Base-by-base conservation (phyloP, 805 yeast genomes). In the Candida xiaguanensis region DNA sequence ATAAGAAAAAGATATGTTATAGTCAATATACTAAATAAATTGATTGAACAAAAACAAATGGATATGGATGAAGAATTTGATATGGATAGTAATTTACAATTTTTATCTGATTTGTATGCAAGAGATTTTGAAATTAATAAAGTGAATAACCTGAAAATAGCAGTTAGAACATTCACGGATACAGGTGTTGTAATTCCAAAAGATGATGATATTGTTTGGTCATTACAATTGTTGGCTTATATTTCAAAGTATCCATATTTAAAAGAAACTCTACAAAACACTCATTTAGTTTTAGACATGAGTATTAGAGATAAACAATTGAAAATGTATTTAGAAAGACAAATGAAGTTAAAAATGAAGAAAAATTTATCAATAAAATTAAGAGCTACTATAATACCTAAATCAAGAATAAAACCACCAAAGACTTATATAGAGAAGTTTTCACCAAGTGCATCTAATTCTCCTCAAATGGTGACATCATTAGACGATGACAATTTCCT, bases 141-240 rank as follows among this genome's bases (percentile, higher is more conserved):
- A 12, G 44, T 58, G 34, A 47, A 56, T 18, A 61, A 58, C 41
- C 46, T 64, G 2, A 55, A 63, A 45, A 51, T 56, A 25, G 63
- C 71, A 6, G 63, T 61, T 1, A 38, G 74, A 35, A 63, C 50
- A 39, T 68, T 68, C 45, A 66, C 72, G 12, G 70, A 65, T 17
- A 62, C 83, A 30, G 95, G 95, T 1, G 78, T 81, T 16, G 72
- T 90, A n/a, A 75, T 89, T 5, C 97, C 97, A 1, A 76, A 87
- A 41, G 95, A 86, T 46, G 97, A 91, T 56, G 99, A 91, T 55
- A 86, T 91, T 13, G 81, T 88, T 26, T 89, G 96, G 96, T 84
- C 95, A 3, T 67, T 91, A 39, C 98, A 91, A 59, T 71, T 93
- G 15, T 61, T 93, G 36, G 98, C 98, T 11, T 91, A 89, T 59